Evolutionary conservation across 371 early-diverging fungal species (phyloP).

Genomic region (Mortierella sp.): DNA sequence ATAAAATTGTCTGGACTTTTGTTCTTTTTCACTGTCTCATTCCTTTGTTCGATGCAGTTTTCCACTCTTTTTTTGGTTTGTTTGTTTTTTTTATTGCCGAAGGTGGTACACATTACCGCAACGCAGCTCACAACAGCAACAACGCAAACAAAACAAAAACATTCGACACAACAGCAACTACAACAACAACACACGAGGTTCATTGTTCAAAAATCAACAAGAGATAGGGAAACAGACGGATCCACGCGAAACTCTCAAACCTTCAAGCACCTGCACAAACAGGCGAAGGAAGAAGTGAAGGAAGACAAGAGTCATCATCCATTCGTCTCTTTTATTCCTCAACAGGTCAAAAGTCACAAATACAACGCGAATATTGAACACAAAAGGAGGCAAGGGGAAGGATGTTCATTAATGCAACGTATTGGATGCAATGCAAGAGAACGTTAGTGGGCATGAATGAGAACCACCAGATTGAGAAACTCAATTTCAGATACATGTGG

Average conservation of each 20-base stretch:
- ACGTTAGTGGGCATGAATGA: not conserved
- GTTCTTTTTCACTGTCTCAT: not conserved
- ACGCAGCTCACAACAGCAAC: not conserved
- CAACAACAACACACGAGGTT: not conserved
- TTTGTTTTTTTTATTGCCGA: not conserved
- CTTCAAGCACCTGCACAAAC: slow-evolving; percentile 3
- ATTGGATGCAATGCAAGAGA: not conserved
- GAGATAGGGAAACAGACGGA: slow-evolving; percentile 24
- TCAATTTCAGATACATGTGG: not conserved
- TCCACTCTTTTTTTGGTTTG: not conserved
- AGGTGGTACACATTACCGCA: slow-evolving; percentile 2
- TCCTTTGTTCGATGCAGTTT: not conserved
- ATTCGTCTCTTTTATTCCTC: not conserved
- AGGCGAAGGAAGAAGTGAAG: not conserved
- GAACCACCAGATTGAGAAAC: not conserved
- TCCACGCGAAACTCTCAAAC: not conserved
- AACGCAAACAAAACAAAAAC: not conserved
- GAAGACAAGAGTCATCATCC: not conserved
- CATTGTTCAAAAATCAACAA: not conserved
- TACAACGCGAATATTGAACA: not conserved
- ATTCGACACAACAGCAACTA: not conserved
- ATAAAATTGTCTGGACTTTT: not conserved
- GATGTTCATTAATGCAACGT: not conserved
- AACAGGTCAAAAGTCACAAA: not conserved
- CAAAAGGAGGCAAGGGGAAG: not conserved